Conservation (phyloP, 345 rosid species). For the Geranium rotundifolium region DNA sequence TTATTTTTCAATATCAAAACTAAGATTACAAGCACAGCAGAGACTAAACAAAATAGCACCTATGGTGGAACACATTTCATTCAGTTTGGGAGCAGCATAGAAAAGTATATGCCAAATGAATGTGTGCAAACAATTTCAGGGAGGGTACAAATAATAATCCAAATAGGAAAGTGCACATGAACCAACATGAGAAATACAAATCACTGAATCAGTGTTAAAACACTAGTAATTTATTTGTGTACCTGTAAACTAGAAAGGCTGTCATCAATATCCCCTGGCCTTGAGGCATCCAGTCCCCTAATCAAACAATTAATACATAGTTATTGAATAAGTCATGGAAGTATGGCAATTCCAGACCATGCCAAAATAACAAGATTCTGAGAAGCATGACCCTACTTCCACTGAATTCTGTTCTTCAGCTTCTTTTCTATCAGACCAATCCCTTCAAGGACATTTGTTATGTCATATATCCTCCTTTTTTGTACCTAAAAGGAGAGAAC, state of each 20-base stretch:
- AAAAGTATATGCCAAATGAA: neutral
- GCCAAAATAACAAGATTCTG: conserved; percentile 1
- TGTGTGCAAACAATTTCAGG: too few species aligned
- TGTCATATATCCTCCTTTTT: conserved; percentile 95
- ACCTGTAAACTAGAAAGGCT: conserved; percentile 80
- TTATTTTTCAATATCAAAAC: neutral
- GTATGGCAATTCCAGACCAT: neutral
- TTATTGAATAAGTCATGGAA: neutral
- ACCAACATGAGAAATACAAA: too few species aligned
- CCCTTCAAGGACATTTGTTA: conserved; percentile 97
- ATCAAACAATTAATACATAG: conserved; percentile 14
- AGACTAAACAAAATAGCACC: neutral
- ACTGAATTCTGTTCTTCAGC: conserved; percentile 90
- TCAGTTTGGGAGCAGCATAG: neutral
- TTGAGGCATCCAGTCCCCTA: conserved; percentile 88
- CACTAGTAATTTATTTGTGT: neutral
- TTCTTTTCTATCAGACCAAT: conserved; percentile 97
- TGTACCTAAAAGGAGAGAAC: conserved; percentile 53
- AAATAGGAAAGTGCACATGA: too few species aligned
- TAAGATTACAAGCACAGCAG: neutral
- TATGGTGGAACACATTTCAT: neutral
- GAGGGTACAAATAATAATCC: too few species aligned
- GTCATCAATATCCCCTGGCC: conserved; percentile 68
- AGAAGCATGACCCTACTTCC: conserved; percentile 55
- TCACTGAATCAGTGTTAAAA: too few species aligned